A percentile compares a stretch with the other conserved stretches of the same genome.
Conservation (phyloP, 2,329 filamentous ascomycete genomes). For the Ramularia endophylla region DNA sequence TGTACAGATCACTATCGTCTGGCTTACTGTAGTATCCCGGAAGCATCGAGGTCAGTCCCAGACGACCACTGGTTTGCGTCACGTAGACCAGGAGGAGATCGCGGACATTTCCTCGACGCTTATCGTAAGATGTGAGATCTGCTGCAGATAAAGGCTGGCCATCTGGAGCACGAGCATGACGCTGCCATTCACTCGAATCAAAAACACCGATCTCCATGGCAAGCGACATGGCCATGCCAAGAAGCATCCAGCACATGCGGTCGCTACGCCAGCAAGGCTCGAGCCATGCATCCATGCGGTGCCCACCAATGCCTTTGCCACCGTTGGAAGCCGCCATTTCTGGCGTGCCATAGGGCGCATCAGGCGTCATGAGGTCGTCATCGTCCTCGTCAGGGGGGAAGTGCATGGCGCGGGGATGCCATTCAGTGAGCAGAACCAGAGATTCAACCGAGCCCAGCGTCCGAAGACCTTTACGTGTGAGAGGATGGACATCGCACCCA, state of each 20-base stretch:
- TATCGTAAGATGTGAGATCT: constrained; percentile 69
- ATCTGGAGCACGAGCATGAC: constrained; percentile 47
- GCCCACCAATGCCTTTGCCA: constrained; percentile 63
- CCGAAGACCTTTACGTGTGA: constrained; percentile 62
- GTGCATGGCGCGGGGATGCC: constrained; percentile 91
- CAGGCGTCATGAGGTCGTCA: constrained; percentile 59
- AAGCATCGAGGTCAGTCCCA: constrained; percentile 92
- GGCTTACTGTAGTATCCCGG: constrained; percentile 46
- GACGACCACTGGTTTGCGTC: constrained; percentile 84
- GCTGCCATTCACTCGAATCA: constrained; percentile 64
- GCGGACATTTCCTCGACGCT: constrained; percentile 74
- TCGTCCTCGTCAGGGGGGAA: constrained; percentile 72
- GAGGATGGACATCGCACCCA: constrained; percentile 60
- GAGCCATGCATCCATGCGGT: constrained; percentile 88
- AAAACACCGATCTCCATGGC: constrained; percentile 95
- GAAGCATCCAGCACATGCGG: constrained; percentile 96
- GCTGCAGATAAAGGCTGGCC: constrained; percentile 32
- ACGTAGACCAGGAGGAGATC: constrained; percentile 84
- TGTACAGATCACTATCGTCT: constrained; percentile 29
- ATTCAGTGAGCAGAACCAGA: constrained; percentile 88
- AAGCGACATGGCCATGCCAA: constrained; percentile 83
- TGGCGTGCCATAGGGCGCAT: constrained; percentile 57
- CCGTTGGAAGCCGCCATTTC: constrained; percentile 56
- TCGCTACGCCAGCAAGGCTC: constrained; percentile 90
- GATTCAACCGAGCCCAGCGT: constrained; percentile 94